Evolutionary conservation across 441 rosid genomes (phyloP).

Genomic region (Viola pubescens): DNA sequence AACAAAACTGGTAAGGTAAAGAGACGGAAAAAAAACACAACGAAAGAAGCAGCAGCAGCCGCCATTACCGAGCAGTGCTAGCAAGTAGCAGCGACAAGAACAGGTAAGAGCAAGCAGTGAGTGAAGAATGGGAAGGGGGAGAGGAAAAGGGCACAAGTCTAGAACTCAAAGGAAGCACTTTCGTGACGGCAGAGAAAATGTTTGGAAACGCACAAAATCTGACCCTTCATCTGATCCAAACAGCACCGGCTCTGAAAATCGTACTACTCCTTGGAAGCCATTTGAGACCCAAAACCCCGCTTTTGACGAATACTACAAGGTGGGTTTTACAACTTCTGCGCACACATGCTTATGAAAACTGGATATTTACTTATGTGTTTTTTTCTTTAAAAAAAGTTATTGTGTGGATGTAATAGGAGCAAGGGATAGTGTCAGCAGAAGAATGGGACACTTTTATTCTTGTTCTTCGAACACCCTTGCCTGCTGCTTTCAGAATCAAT

Average conservation of each 20-base stretch:
- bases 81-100: not conserved
- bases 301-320: conserved; percentile 89
- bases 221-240: conserved; percentile 36
- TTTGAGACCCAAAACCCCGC: conserved; percentile 62
- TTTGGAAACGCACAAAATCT: conserved; percentile 61
- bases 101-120: not conserved
- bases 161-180: conserved; percentile 57
- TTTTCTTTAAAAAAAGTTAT: not conserved
- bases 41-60: no score
- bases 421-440: conserved; percentile 60
- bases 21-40: no score
- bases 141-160: conserved; percentile 56
- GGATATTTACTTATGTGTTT: no score
- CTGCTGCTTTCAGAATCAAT: conserved; percentile 89
- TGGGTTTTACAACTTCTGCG: conserved; percentile 5
- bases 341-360: no score
- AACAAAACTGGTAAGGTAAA: no score
- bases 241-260: conserved; percentile 16
- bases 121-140: conserved; percentile 30
- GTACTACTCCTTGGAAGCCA: conserved; percentile 55
- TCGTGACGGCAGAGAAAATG: conserved; percentile 60
- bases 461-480: conserved; percentile 72
- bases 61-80: no score
- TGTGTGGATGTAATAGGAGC: conserved; percentile 39
- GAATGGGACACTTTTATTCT: conserved; percentile 80